These are phyloP conservation scores for Geranomyces michiganensis DNA, from an alignment of 192 early-diverging fungal species.

Conservation along the genomic window DNA sequence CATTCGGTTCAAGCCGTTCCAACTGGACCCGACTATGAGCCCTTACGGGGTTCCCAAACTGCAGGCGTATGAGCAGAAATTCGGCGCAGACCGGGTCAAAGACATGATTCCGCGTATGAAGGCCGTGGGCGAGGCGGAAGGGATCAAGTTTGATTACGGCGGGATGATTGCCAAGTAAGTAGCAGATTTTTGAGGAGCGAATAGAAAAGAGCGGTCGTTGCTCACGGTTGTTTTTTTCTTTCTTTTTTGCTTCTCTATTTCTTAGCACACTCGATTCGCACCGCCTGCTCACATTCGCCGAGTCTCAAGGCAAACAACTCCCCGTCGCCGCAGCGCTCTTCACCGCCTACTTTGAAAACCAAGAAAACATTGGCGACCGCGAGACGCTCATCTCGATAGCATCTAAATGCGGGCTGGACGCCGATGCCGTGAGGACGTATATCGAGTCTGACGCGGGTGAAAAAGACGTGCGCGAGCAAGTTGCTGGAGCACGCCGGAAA, in stretches of 20 bases:
- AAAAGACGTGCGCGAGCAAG: slow-evolving; percentile 48
- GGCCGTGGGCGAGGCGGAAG: slow-evolving; percentile 60
- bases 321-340: slow-evolving; percentile 66
- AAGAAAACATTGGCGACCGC: slow-evolving; percentile 66
- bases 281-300: slow-evolving; percentile 20
- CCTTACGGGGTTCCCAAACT: slow-evolving; percentile 55
- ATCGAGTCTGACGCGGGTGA: slow-evolving; percentile 60
- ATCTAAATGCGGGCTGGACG: slow-evolving; percentile 62
- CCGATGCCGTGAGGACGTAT: slow-evolving; percentile 47
- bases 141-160: slow-evolving; percentile 67
- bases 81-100: slow-evolving; percentile 58
- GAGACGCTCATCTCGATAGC: slow-evolving; percentile 61
- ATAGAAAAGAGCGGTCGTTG: background rate
- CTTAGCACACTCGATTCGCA: slow-evolving; percentile 25
- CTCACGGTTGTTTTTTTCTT: too few species aligned
- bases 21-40: slow-evolving; percentile 46
- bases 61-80: slow-evolving; percentile 64
- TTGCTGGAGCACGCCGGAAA: slow-evolving; percentile 42
- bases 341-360: slow-evolving; percentile 72
- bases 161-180: slow-evolving; percentile 60
- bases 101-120: slow-evolving; percentile 60
- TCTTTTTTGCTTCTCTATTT: background rate
- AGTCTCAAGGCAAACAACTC: slow-evolving; percentile 52
- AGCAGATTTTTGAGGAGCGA: background rate
- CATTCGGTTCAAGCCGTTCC: slow-evolving; percentile 69